These are phyloP conservation scores for Ogataea philodendri DNA, from an alignment of 805 yeast species.

Conservation along the genomic window DNA sequence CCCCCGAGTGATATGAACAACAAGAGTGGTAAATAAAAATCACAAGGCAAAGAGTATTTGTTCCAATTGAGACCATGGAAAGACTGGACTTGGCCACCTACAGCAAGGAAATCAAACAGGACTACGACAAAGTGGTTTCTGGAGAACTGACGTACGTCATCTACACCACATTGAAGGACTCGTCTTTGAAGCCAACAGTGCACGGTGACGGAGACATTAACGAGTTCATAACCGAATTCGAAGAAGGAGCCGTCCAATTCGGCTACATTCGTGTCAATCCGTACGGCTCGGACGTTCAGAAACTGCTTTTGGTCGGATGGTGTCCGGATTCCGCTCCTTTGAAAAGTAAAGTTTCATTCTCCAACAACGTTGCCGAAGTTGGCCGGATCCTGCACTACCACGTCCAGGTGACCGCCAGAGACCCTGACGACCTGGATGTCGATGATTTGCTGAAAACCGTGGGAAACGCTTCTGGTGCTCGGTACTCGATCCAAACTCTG, in stretches of 20 bases:
- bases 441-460: slow-evolving; percentile 71
- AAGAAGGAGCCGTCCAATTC: slow-evolving; percentile 84
- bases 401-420: slow-evolving; percentile 96
- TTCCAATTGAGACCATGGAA: slow-evolving; percentile 40
- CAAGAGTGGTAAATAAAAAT: slow-evolving; percentile 2
- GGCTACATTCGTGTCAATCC: slow-evolving; percentile 87
- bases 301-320: slow-evolving; percentile 88
- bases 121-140: slow-evolving; percentile 75
- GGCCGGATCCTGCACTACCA: slow-evolving; percentile 81
- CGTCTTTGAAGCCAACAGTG: slow-evolving; percentile 45
- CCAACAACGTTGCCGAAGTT: slow-evolving; percentile 73
- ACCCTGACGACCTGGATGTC: slow-evolving; percentile 82
- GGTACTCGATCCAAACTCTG: slow-evolving; percentile 66
- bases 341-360: slow-evolving; percentile 71
- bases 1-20: too few relatives aligned
- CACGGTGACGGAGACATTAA: slow-evolving; percentile 64
- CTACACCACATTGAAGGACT: slow-evolving; percentile 65
- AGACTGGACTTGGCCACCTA: slow-evolving; percentile 61
- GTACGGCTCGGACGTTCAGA: slow-evolving; percentile 87
- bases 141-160: slow-evolving; percentile 81
- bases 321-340: slow-evolving; percentile 94
- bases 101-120: slow-evolving; percentile 69
- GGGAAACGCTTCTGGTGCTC: slow-evolving; percentile 92
- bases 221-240: slow-evolving; percentile 78
- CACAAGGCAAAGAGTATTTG: slow-evolving; percentile 1